phyloP scores from a whole-genome alignment of 2,329 filamentous ascomycete genomes.

The Fusarium oligoseptatum region DNA sequence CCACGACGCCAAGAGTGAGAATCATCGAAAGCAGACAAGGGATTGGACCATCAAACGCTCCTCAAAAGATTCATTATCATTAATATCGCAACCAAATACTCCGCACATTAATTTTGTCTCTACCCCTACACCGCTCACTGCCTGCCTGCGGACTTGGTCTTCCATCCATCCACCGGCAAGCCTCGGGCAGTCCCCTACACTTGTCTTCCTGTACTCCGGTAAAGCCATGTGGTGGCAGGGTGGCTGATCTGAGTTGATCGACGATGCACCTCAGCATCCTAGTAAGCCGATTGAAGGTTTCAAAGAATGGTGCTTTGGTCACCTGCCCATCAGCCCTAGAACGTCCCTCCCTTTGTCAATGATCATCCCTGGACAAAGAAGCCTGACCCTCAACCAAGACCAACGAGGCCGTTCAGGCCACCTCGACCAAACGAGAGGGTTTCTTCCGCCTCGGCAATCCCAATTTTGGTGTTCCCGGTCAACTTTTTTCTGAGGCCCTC shows the following conservation, averaged over 20 bases:
- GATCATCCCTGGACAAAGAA: background rate
- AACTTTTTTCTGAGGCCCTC: background rate
- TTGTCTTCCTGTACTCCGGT: constrained; percentile 7
- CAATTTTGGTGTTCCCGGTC: background rate
- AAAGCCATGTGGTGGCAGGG: constrained; percentile 10
- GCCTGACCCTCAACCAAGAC: background rate
- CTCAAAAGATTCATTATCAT: background rate
- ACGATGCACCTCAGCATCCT: constrained; percentile 19
- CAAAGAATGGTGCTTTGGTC: constrained; percentile 1
- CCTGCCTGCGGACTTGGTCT: background rate
- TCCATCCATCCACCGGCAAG: background rate
- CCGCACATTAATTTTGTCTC: background rate
- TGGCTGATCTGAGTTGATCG: constrained; percentile 27
- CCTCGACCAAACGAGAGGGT: background rate
- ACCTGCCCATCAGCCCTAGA: background rate
- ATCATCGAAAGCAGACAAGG: constrained; percentile 3
- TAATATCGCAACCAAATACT: constrained; percentile 10
- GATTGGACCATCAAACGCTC: constrained; percentile 7
- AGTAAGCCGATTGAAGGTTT: constrained; percentile 1
- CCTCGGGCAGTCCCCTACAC: constrained; percentile 16
- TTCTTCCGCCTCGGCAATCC: background rate
- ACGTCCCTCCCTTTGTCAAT: constrained; percentile 3
- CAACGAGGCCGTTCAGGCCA: background rate
- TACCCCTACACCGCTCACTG: constrained; percentile 12
- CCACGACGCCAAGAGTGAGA: constrained; percentile 3